Evolutionary conservation across 352 stramenopile species (phyloP), one percentile per base, ranked within the genome.

Genomic region (Aphanomyces cochlioides): DNA sequence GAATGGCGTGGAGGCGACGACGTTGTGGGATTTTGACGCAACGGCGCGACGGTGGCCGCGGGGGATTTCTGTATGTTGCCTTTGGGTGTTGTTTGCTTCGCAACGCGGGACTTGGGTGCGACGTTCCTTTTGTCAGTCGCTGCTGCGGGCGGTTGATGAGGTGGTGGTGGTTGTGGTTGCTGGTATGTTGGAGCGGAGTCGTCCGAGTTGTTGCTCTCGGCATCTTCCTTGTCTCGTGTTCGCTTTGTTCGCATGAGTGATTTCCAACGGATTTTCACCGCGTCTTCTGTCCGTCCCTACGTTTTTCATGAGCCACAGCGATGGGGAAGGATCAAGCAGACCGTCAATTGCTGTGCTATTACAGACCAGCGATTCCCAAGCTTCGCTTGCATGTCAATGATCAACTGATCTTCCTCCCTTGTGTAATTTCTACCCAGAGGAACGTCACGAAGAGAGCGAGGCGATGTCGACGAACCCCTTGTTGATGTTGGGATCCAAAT

Each of bases 181-280:
- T 5, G 37, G 15, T 70, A 50, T 2, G 43, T 50, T 12, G 43
- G 10, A 12, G 43, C 64, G 19, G 15, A 15, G 13, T 70, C 64
- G 28, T 56, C 53, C 54, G 64, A 56, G 45, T 43, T 36, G 21
- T 50, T 70, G 38, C 61, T 50, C 19, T 70, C 64, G 39, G 88
- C 89, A 36, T 88, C 81, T 67, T 92, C 84, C 74, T 89, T 92
- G 5, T 79, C 83, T 4, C 81, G 79, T 54, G 85, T 82, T 39
- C 85, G 83, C 0, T 84, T 80, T 13, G 85, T 87, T 40, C 87
- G 76, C 87, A 93, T 95, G 3, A 96, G 76, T 28, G 88, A 95
- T 71, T 97, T 97, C 90, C 91, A 97, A 7, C 90, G 84, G 59
- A 97, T 98, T 78, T 98, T 98, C 3, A 98, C 89, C 6, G 88